These are phyloP conservation scores for Phytophthora chlamydospora DNA, from an alignment of 352 stramenopile species.

Conservation along the genomic window DNA sequence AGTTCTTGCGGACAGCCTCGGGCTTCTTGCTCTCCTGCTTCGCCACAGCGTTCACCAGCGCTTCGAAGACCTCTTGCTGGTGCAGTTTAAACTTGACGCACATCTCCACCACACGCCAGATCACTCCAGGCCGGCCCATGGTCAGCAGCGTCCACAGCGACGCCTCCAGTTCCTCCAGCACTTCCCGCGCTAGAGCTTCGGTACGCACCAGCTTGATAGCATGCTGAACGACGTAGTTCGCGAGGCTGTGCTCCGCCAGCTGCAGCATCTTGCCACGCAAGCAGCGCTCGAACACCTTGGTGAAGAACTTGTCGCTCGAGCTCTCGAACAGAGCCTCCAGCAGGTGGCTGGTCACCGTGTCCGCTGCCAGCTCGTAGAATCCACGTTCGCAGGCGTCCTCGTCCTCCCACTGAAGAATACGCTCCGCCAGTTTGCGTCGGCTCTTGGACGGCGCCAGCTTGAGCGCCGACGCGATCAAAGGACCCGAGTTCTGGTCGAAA, in stretches of 20 bases:
- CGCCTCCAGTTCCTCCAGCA: slow-evolving; percentile 62
- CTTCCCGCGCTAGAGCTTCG: slow-evolving; percentile 47
- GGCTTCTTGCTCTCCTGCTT: slow-evolving; percentile 87
- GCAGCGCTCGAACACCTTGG: slow-evolving; percentile 69
- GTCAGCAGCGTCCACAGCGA: slow-evolving; percentile 75
- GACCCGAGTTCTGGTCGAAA: slow-evolving; percentile 79
- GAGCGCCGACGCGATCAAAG: slow-evolving; percentile 65
- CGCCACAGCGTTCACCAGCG: slow-evolving; percentile 62
- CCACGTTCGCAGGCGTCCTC: slow-evolving; percentile 48
- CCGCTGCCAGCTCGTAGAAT: slow-evolving; percentile 75
- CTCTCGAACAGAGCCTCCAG: slow-evolving; percentile 69
- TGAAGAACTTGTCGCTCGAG: slow-evolving; percentile 71
- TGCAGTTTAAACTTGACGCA: slow-evolving; percentile 67
- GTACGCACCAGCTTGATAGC: slow-evolving; percentile 61
- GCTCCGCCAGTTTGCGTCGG: slow-evolving; percentile 55
- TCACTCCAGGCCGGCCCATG: slow-evolving; percentile 71
- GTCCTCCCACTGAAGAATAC: slow-evolving; percentile 79
- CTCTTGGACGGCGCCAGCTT: slow-evolving; percentile 63
- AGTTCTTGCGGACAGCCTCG: slow-evolving; percentile 62
- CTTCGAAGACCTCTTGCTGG: slow-evolving; percentile 54
- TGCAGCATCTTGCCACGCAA: slow-evolving; percentile 67
- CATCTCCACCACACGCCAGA: slow-evolving; percentile 82
- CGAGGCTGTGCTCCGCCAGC: slow-evolving; percentile 73
- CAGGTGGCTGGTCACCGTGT: slow-evolving; percentile 81
- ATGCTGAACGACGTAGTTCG: slow-evolving; percentile 87